Percentiles rank a stretch among this genome's conserved stretches.
Evolutionary conservation across 768 basidiomycete genomes (phyloP).

Genomic region (Coprinellus micaceus): DNA sequence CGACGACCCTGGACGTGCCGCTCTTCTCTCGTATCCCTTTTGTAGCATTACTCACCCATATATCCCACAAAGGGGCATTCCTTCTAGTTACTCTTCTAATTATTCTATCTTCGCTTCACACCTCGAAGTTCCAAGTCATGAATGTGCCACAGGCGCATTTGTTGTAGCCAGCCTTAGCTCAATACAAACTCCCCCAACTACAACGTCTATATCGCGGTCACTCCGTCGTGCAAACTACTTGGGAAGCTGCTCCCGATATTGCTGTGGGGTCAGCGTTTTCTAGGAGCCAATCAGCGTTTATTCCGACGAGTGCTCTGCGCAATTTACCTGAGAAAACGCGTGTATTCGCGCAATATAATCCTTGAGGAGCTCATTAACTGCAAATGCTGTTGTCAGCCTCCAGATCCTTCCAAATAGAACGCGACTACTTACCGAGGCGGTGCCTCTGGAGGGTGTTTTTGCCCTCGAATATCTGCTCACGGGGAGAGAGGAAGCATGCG

Average conservation of each 20-base stretch:
- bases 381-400: neutral
- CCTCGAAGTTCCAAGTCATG: too few relatives aligned
- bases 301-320: too few relatives aligned
- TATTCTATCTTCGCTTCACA: neutral
- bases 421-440: constrained; percentile 62
- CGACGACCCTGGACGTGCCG: neutral
- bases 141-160: too few relatives aligned
- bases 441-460: constrained; percentile 79
- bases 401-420: too few relatives aligned
- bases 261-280: constrained; percentile 22
- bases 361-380: constrained; percentile 78
- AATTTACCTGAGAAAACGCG: constrained; percentile 90
- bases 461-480: constrained; percentile 77
- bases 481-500: neutral
- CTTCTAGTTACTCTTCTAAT: neutral
- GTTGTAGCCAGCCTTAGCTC: too few relatives aligned
- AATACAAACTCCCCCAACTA: too few relatives aligned
- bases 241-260: constrained; percentile 15
- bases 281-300: neutral
- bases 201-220: too few relatives aligned
- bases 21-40: neutral
- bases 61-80: neutral
- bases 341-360: constrained; percentile 76
- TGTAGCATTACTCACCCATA: constrained; percentile 5
- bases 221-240: too few relatives aligned